A percentile compares a stretch with the other conserved stretches of the same genome.
These are phyloP conservation scores for Cytospora piceae DNA, from an alignment of 2,329 filamentous ascomycete species.

Conservation along the genomic window DNA sequence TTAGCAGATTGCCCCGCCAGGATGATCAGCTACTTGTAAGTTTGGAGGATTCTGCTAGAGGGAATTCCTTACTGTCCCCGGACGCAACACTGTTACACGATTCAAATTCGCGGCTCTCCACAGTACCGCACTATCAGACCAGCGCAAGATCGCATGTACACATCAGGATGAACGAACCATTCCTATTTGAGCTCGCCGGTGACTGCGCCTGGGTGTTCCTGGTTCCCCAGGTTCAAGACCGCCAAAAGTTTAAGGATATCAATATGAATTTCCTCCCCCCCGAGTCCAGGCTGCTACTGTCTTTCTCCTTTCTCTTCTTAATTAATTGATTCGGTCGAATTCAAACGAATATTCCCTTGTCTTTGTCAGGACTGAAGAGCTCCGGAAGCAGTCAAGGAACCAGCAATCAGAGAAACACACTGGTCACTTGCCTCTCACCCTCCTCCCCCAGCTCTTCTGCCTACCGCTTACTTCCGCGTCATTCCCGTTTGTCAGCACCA, in stretches of 20 bases:
- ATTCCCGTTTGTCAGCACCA: constrained; percentile 18
- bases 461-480: constrained; percentile 22
- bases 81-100: not conserved
- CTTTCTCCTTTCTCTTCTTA: constrained; percentile 11
- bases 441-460: constrained; percentile 18
- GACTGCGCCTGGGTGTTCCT: constrained; percentile 23
- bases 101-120: not conserved
- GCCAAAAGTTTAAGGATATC: constrained; percentile 23
- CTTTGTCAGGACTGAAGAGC: constrained; percentile 20
- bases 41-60: constrained; percentile 4
- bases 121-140: constrained; percentile 14
- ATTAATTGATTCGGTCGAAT: constrained; percentile 4
- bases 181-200: constrained; percentile 28
- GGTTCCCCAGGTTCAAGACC: constrained; percentile 29
- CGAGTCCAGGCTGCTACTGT: constrained; percentile 3
- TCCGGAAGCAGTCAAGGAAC: constrained; percentile 27
- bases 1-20: not conserved
- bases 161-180: constrained; percentile 20
- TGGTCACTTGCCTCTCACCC: constrained; percentile 15
- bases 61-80: not conserved
- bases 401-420: constrained; percentile 12
- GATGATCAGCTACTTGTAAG: constrained; percentile 5
- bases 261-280: constrained; percentile 28
- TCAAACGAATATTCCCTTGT: constrained; percentile 1
- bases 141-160: not conserved